Conservation (phyloP, 345 rosid species). For the Hibiscus tridactylites region DNA sequence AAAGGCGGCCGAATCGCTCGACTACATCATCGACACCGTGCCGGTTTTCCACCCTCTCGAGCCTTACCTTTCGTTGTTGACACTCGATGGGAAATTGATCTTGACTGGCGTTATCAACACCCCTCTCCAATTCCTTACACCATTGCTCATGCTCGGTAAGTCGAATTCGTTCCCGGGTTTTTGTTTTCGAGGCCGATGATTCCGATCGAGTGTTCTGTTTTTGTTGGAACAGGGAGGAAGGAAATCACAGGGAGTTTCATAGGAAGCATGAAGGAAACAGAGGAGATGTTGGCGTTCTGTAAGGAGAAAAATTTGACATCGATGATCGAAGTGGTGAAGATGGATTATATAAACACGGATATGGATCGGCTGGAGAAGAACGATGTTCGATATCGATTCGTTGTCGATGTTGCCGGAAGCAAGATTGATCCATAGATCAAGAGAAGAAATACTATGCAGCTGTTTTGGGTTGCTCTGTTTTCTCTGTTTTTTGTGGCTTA, state of each 20-base stretch:
- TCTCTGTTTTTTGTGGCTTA: not conserved
- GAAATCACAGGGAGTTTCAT: conserved; percentile 66
- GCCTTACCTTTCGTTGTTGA: conserved; percentile 65
- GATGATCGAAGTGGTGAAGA: conserved; percentile 68
- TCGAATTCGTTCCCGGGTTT: not conserved
- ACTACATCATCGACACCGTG: conserved; percentile 81
- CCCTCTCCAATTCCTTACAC: conserved; percentile 66
- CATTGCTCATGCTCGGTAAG: conserved; percentile 83
- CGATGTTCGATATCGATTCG: conserved; percentile 87
- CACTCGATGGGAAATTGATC: conserved; percentile 78
- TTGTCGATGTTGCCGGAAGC: conserved; percentile 86
- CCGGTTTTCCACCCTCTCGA: conserved; percentile 82
- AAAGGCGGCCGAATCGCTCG: conserved; percentile 63
- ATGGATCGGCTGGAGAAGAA: conserved; percentile 85
- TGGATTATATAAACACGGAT: conserved; percentile 78
- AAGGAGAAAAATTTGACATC: conserved; percentile 55
- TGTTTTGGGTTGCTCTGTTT: not conserved
- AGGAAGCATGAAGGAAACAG: conserved; percentile 81
- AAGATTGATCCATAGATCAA: conserved; percentile 34
- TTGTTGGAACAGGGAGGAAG: conserved; percentile 75
- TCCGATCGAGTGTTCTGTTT: too few relatives aligned
- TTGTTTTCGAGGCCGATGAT: not conserved
- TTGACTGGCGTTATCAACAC: conserved; percentile 68
- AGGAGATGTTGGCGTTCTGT: conserved; percentile 78
- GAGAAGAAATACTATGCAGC: not conserved